phyloP scores from a whole-genome alignment of 306 rosid species.

The Senna tora region DNA sequence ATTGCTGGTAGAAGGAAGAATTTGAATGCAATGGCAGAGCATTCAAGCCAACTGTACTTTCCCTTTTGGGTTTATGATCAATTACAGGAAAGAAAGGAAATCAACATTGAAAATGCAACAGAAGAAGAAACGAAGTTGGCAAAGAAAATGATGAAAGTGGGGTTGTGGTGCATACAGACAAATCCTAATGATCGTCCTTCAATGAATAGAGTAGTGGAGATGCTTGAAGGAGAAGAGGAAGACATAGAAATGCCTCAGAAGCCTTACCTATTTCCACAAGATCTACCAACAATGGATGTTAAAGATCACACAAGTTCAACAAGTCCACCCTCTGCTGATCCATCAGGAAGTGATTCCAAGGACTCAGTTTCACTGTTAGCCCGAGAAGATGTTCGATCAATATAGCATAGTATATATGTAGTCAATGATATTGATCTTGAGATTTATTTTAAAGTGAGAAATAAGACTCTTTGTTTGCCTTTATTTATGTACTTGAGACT shows the following conservation, averaged over 20 bases:
- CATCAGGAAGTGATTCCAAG: neutral
- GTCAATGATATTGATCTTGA: neutral
- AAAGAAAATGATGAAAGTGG: slow-evolving; percentile 39
- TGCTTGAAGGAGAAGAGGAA: slow-evolving; percentile 41
- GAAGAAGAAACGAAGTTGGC: slow-evolving; percentile 6
- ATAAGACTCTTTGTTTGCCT: too few relatives aligned
- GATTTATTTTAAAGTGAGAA: neutral
- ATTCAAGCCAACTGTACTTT: slow-evolving; percentile 39
- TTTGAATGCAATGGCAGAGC: neutral
- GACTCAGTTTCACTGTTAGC: neutral
- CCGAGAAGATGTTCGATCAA: neutral
- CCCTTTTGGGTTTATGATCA: slow-evolving; percentile 37
- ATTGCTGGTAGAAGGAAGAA: neutral
- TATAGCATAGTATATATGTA: neutral
- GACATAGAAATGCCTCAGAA: slow-evolving; percentile 33
- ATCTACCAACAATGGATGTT: neutral
- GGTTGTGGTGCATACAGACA: slow-evolving; percentile 18
- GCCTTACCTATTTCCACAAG: slow-evolving; percentile 32
- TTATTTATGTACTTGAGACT: too few relatives aligned
- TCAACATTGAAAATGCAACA: neutral
- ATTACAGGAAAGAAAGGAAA: neutral
- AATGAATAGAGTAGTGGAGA: slow-evolving; percentile 39
- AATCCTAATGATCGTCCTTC: slow-evolving; percentile 39
- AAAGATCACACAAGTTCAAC: neutral
- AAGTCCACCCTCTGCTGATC: neutral